phyloP scores from a whole-genome alignment of 2,329 filamentous ascomycete genomes.

The Tolypocladium capitatum region DNA sequence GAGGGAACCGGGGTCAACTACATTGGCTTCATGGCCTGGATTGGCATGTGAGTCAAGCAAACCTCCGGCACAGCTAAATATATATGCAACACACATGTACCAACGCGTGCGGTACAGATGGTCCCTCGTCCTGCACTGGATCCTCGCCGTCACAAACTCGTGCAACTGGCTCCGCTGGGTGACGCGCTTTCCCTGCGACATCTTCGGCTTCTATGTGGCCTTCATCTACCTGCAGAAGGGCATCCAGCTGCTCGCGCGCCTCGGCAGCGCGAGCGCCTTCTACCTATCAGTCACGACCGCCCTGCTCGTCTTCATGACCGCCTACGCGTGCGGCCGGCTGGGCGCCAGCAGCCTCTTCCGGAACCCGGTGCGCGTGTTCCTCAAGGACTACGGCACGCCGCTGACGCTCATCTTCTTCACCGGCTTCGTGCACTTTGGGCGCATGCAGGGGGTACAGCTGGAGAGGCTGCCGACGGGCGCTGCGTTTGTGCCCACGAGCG shows the following conservation, averaged over 20 bases:
- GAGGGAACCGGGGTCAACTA: conserved; percentile 64
- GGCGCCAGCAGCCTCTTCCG: conserved; percentile 61
- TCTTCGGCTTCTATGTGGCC: conserved; percentile 87
- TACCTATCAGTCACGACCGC: conserved; percentile 70
- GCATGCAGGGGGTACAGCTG: conserved; percentile 59
- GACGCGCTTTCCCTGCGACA: conserved; percentile 83
- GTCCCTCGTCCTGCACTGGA: conserved; percentile 74
- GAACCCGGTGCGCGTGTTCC: conserved; percentile 63
- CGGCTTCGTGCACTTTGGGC: conserved; percentile 75
- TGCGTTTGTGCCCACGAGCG: conserved; percentile 65
- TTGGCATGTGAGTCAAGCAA: conserved; percentile 50
- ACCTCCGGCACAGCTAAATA: no score
- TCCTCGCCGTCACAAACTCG: conserved; percentile 70
- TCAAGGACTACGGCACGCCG: conserved; percentile 83
- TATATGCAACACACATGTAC: no score
- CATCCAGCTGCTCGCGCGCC: conserved; percentile 67
- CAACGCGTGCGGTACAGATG: conserved; percentile 35
- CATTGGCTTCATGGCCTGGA: conserved; percentile 84
- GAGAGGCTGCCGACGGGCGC: conserved; percentile 61
- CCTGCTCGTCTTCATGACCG: conserved; percentile 63
- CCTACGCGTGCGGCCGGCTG: conserved; percentile 60
- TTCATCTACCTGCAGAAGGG: conserved; percentile 89
- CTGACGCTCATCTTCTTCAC: conserved; percentile 78
- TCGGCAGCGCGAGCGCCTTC: conserved; percentile 54
- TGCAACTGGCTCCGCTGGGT: conserved; percentile 85